Percentiles rank a stretch among this genome's conserved stretches.
Conservation (phyloP, 2,329 filamentous ascomycete genomes). For the Colletotrichum acutatum region DNA sequence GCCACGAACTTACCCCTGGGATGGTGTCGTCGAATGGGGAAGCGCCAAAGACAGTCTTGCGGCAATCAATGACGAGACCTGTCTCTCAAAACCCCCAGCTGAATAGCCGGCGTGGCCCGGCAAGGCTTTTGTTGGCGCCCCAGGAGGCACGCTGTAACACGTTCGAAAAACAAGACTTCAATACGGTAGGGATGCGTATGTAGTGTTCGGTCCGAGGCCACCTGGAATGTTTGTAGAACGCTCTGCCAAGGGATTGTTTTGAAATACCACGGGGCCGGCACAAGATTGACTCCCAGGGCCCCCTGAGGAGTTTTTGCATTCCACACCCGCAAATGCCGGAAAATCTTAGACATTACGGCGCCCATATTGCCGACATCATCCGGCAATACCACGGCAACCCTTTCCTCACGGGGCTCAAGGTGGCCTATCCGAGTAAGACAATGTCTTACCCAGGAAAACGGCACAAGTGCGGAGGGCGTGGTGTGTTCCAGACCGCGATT, state of each 20-base stretch:
- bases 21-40: background rate
- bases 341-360: background rate
- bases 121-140: background rate
- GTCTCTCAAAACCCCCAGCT: background rate
- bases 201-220: background rate
- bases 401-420: background rate
- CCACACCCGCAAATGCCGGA: background rate
- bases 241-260: background rate
- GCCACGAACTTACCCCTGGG: background rate
- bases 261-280: background rate
- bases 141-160: background rate
- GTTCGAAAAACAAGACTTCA: background rate
- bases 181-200: background rate
- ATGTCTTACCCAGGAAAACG: background rate
- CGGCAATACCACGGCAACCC: background rate
- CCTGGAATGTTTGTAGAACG: background rate
- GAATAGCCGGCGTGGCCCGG: background rate
- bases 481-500: background rate
- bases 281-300: background rate
- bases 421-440: background rate
- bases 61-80: background rate
- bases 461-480: background rate
- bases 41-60: background rate
- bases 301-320: background rate
- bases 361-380: background rate